Percentiles rank a stretch among this genome's conserved stretches.
Conservation (phyloP, 1,139 yeast species). For the Geotrichum reessii region DNA sequence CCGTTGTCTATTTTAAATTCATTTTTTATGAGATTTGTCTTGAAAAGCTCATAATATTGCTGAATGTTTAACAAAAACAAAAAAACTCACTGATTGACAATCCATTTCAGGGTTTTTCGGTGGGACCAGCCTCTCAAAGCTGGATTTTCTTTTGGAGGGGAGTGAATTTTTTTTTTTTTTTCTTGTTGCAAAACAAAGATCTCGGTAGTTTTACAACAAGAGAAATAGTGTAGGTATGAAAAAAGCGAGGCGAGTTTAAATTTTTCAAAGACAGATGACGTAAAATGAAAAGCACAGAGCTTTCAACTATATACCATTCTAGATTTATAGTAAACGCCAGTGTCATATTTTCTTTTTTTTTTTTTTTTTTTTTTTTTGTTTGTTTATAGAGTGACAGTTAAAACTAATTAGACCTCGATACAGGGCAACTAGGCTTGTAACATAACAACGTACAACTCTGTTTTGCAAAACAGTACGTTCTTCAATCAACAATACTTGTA, state of each 20-base stretch:
- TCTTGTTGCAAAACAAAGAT: too few relatives aligned
- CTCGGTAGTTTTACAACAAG: not conserved
- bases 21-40: too few relatives aligned
- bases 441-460: not conserved
- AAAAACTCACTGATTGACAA: not conserved
- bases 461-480: not conserved
- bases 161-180: too few relatives aligned
- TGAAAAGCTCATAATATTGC: too few relatives aligned
- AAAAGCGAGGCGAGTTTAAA: not conserved
- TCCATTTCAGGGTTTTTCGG: not conserved
- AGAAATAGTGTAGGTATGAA: not conserved
- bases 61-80: not conserved
- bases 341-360: not conserved
- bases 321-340: not conserved
- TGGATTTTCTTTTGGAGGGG: not conserved
- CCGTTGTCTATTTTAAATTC: too few relatives aligned
- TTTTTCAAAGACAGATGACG: not conserved
- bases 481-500: not conserved
- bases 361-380: too few relatives aligned
- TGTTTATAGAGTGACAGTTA: not conserved
- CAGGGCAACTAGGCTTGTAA: not conserved
- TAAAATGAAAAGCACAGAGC: not conserved
- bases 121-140: conserved; percentile 14
- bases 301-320: not conserved
- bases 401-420: not conserved